Percentiles rank a stretch among this genome's conserved stretches.
Conservation (phyloP, 208 protist genomes). For the Vickermania ingenoplastis region DNA sequence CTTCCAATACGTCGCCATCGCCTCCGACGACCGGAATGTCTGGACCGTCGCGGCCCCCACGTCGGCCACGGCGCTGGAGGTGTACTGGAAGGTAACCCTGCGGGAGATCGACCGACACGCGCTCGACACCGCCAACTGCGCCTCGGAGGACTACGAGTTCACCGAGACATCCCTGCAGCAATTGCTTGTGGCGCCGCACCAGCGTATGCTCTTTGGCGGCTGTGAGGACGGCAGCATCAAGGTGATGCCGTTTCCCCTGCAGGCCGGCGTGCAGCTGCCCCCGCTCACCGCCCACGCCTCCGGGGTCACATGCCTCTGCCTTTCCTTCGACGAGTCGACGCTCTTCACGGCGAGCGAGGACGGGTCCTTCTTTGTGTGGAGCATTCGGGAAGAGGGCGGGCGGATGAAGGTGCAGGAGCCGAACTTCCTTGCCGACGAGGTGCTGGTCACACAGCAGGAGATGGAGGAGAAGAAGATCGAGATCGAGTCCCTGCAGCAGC, state of each 20-base stretch:
- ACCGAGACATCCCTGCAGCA: conserved; percentile 54
- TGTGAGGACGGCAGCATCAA: conserved; percentile 84
- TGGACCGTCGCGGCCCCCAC: conserved; percentile 85
- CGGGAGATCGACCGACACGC: conserved; percentile 74
- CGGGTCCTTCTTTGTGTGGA: conserved; percentile 85
- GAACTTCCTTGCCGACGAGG: conserved; percentile 59
- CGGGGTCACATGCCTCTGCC: conserved; percentile 60
- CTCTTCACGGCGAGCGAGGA: conserved; percentile 88
- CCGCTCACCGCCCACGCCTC: conserved; percentile 62
- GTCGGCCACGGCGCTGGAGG: conserved; percentile 45
- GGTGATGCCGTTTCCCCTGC: conserved; percentile 84
- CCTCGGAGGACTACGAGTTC: conserved; percentile 66
- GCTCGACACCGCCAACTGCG: conserved; percentile 20
- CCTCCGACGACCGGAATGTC: conserved; percentile 74
- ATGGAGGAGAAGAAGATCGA: conserved; percentile 86
- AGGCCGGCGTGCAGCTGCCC: conserved; percentile 60
- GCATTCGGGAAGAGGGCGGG: conserved; percentile 71
- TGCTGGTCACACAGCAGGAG: conserved; percentile 91
- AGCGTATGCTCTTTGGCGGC: conserved; percentile 89
- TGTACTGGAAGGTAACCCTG: conserved; percentile 81
- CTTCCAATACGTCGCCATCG: conserved; percentile 83
- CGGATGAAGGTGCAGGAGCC: conserved; percentile 24
- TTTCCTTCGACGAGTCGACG: conserved; percentile 88
- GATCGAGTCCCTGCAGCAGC: conserved; percentile 77
- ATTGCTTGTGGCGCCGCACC: conserved; percentile 69